Conservation (phyloP, 73 alveolate genomes). For the Uronychia setigera region DNA sequence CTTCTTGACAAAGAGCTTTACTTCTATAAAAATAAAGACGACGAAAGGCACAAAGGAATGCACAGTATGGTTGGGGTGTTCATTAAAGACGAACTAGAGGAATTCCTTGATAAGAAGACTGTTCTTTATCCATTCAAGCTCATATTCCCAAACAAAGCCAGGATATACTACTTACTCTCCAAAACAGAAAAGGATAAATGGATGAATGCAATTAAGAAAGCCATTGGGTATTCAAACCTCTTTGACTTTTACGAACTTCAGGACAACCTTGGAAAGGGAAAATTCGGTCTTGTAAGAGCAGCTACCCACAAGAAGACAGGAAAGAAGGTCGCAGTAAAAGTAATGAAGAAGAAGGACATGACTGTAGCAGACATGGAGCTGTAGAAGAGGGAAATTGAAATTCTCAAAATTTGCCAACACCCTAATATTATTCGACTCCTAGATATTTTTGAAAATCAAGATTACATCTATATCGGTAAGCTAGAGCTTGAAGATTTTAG, state of each 20-base stretch:
- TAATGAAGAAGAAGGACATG: slow-evolving; percentile 83
- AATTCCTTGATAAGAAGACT: slow-evolving; percentile 60
- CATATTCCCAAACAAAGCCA: slow-evolving; percentile 77
- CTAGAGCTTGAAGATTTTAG: slow-evolving; percentile 2
- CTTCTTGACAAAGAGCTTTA: slow-evolving; percentile 80
- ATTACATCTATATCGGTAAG: slow-evolving; percentile 61
- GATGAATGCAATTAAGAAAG: slow-evolving; percentile 79
- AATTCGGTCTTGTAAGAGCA: slow-evolving; percentile 86
- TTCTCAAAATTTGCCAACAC: slow-evolving; percentile 90
- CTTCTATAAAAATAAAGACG: slow-evolving; percentile 74
- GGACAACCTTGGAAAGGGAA: slow-evolving; percentile 86
- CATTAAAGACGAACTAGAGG: slow-evolving; percentile 76
- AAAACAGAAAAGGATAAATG: slow-evolving; percentile 79
- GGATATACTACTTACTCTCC: slow-evolving; percentile 74
- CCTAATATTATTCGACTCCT: slow-evolving; percentile 85
- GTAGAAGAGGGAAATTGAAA: slow-evolving; percentile 87
- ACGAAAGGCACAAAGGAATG: slow-evolving; percentile 80
- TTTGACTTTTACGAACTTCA: slow-evolving; percentile 85
- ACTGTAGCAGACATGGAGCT: slow-evolving; percentile 80
- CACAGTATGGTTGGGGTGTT: slow-evolving; percentile 77
- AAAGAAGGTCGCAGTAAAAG: slow-evolving; percentile 87
- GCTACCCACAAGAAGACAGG: slow-evolving; percentile 82
- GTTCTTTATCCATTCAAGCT: slow-evolving; percentile 75
- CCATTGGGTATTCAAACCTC: slow-evolving; percentile 86
- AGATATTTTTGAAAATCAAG: slow-evolving; percentile 85